Evolutionary conservation across 2,329 filamentous ascomycete species (phyloP).

Genomic region (Colletotrichum musae): DNA sequence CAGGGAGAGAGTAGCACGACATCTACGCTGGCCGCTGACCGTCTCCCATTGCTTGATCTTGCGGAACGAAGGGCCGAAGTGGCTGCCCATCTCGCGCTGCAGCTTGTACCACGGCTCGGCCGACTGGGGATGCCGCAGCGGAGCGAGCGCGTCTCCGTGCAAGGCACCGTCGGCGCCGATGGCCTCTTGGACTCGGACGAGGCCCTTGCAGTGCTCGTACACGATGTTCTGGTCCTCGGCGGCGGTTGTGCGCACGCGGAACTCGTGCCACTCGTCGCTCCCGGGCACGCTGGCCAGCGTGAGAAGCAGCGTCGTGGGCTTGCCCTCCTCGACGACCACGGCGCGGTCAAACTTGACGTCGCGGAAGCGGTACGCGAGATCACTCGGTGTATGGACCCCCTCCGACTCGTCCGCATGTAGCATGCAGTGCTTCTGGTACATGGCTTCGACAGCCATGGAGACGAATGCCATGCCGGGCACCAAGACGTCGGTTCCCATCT

Average conservation of each 20-base stretch:
- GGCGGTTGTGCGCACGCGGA: conserved; percentile 4
- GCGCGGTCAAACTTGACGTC: conserved; percentile 5
- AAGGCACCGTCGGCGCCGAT: not conserved
- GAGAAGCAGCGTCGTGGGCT: not conserved
- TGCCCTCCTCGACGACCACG: conserved; percentile 21
- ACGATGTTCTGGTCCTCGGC: not conserved
- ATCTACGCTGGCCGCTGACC: not conserved
- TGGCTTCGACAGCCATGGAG: conserved; percentile 34
- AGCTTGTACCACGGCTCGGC: no score
- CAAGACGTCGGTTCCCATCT: conserved; percentile 58
- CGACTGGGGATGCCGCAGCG: no score
- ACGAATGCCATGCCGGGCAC: conserved; percentile 45
- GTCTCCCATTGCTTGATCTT: conserved; percentile 1
- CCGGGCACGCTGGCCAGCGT: not conserved
- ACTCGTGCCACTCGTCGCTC: conserved; percentile 21
- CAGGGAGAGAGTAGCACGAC: not conserved
- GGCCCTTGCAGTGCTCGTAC: conserved; percentile 21
- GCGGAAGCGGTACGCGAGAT: conserved; percentile 4
- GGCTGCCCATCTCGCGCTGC: no score
- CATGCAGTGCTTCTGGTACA: conserved; percentile 8
- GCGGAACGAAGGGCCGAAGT: no score
- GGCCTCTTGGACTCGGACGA: not conserved
- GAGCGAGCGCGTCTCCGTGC: no score
- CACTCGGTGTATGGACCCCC: not conserved
- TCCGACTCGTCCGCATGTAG: not conserved